Conservation (phyloP, 2,329 filamentous ascomycete genomes). For the Xylariales sp. region DNA sequence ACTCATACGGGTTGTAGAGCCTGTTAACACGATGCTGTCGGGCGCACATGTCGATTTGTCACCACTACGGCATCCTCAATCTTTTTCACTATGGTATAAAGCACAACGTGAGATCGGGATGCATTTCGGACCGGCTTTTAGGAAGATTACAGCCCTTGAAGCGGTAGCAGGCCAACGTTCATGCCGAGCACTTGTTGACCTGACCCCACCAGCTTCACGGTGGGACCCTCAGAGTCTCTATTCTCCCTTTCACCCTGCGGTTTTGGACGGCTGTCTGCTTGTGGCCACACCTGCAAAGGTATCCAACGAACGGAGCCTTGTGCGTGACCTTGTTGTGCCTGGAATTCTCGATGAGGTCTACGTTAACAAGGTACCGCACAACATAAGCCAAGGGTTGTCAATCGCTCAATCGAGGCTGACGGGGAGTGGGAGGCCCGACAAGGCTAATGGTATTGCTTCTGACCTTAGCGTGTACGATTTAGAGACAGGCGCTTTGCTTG, state of each 20-base stretch:
- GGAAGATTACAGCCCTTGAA: slow-evolving; percentile 38
- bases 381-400: neutral
- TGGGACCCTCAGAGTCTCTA: slow-evolving; percentile 41
- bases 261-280: slow-evolving; percentile 43
- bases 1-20: slow-evolving; percentile 38
- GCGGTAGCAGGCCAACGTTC: slow-evolving; percentile 33
- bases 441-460: slow-evolving; percentile 29
- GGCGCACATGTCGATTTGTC: too few species aligned
- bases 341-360: slow-evolving; percentile 32
- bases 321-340: slow-evolving; percentile 36
- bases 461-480: slow-evolving; percentile 36
- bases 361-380: slow-evolving; percentile 29
- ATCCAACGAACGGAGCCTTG: slow-evolving; percentile 30
- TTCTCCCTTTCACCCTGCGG: slow-evolving; percentile 45
- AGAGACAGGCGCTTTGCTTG: slow-evolving; percentile 36
- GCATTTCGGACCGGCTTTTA: slow-evolving; percentile 45
- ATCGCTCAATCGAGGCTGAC: slow-evolving; percentile 11
- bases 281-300: slow-evolving; percentile 25
- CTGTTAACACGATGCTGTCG: slow-evolving; percentile 5
- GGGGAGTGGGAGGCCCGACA: slow-evolving; percentile 35
- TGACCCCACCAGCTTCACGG: slow-evolving; percentile 39
- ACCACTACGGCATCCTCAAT: slow-evolving; percentile 10
- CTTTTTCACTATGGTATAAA: slow-evolving; percentile 47
- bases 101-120: slow-evolving; percentile 45
- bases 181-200: slow-evolving; percentile 28